Percentiles rank a stretch among this genome's conserved stretches.
These are phyloP conservation scores for Westerdykella sp. DNA, from an alignment of 2,329 filamentous ascomycete genomes.

Conservation along the genomic window DNA sequence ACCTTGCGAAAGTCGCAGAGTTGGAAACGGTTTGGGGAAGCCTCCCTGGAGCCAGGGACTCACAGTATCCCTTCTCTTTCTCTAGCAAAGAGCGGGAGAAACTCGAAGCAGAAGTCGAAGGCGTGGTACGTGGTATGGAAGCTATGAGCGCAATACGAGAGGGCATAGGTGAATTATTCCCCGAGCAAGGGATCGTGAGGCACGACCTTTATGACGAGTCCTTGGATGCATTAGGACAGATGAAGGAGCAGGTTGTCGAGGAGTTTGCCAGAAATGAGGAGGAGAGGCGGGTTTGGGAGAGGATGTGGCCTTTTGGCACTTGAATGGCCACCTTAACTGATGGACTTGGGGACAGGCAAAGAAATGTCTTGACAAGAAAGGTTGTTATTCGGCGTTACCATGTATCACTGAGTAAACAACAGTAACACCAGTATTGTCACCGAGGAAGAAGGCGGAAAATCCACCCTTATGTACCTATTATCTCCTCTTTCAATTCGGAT, in stretches of 20 bases:
- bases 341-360: no score
- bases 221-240: slow-evolving; percentile 17
- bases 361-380: no score
- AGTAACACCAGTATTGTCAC: no score
- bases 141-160: slow-evolving; percentile 21
- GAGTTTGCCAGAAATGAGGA: slow-evolving; percentile 13
- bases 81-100: slow-evolving; percentile 14
- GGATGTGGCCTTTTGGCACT: slow-evolving; percentile 16
- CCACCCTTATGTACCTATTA: no score
- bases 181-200: slow-evolving; percentile 20
- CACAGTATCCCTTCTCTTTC: slow-evolving; percentile 16
- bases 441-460: no score
- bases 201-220: slow-evolving; percentile 20
- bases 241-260: slow-evolving; percentile 20
- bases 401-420: no score
- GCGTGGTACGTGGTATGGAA: slow-evolving; percentile 20
- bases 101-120: slow-evolving; percentile 21
- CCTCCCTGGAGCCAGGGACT: slow-evolving; percentile 14
- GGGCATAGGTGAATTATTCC: slow-evolving; percentile 20
- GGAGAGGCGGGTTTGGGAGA: slow-evolving; percentile 18
- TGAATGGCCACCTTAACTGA: no score
- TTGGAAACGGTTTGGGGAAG: slow-evolving; percentile 20
- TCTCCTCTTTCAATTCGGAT: no score
- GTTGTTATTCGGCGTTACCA: no score
- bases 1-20: slow-evolving; percentile 18